These are phyloP conservation scores for Hemileccinum rubropunctum DNA, from an alignment of 768 basidiomycete species.

Conservation along the genomic window DNA sequence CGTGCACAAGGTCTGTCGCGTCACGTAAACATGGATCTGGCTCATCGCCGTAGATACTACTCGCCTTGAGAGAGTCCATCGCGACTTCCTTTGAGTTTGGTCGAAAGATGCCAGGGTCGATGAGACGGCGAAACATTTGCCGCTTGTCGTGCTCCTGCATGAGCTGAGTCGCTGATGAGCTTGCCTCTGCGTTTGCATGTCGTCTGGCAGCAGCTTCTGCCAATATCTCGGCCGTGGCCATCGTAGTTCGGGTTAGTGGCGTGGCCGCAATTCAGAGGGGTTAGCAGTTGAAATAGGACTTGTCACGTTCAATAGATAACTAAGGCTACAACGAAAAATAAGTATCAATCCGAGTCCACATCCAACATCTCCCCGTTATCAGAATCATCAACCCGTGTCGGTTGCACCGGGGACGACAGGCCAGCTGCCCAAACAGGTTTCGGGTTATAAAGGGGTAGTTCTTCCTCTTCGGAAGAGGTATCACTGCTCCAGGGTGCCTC, in stretches of 20 bases:
- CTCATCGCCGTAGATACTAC: background rate
- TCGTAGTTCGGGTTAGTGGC: constrained; percentile 2
- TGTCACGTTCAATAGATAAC: too few relatives aligned
- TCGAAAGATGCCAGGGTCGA: constrained; percentile 76
- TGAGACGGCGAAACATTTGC: constrained; percentile 68
- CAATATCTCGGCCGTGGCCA: constrained; percentile 22
- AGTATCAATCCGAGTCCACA: constrained; percentile 20
- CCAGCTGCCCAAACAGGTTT: constrained; percentile 7
- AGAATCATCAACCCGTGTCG: constrained; percentile 15
- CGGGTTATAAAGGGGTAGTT: constrained; percentile 18
- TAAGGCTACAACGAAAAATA: background rate
- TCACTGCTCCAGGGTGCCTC: constrained; percentile 57
- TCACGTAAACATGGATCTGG: background rate
- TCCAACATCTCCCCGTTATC: constrained; percentile 20
- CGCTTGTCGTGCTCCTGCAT: constrained; percentile 60
- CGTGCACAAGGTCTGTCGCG: constrained; percentile 53
- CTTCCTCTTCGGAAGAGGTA: constrained; percentile 52
- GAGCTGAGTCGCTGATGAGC: constrained; percentile 10
- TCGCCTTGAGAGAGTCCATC: constrained; percentile 61
- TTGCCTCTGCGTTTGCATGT: background rate
- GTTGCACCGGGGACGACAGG: constrained; percentile 5
- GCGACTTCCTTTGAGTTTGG: constrained; percentile 65
- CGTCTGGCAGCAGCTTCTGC: constrained; percentile 32
- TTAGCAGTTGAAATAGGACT: too few relatives aligned
- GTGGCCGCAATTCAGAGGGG: constrained; percentile 18